phyloP scores from a whole-genome alignment of 805 yeast genomes.

The Sungouiella thailandica region DNA sequence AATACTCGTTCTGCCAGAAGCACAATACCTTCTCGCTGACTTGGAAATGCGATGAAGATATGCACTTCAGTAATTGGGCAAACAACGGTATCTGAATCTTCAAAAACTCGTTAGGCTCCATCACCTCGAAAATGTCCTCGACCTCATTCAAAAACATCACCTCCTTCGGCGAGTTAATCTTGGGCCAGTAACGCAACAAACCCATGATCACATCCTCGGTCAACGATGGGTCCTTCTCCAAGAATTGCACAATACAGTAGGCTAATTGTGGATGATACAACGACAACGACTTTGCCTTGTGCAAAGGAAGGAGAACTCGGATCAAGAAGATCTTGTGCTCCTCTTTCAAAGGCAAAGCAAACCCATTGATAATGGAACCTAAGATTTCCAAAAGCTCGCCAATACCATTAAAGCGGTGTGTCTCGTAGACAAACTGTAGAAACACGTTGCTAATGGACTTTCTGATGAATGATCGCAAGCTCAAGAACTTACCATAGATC shows the following conservation, averaged over 20 bases:
- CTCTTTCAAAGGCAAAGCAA: conserved; percentile 94
- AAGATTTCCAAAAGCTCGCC: conserved; percentile 92
- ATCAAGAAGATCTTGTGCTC: conserved; percentile 91
- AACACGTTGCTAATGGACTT: conserved; percentile 90
- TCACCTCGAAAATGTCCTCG: conserved; percentile 94
- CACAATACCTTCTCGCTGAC: conserved; percentile 92
- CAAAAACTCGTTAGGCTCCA: conserved; percentile 88
- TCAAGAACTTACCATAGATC: conserved; percentile 90
- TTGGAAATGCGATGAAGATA: conserved; percentile 93
- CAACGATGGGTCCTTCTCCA: conserved; percentile 87
- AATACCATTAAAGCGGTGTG: conserved; percentile 92
- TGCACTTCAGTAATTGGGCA: conserved; percentile 91
- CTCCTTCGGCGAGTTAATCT: conserved; percentile 90
- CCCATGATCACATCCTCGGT: conserved; percentile 98
- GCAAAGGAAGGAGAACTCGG: conserved; percentile 84
- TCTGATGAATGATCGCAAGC: conserved; percentile 84
- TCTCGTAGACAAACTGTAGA: conserved; percentile 88
- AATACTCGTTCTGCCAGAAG: conserved; percentile 93
- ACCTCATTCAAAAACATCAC: conserved; percentile 93
- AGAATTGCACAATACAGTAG: conserved; percentile 92
- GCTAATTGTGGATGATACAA: conserved; percentile 96
- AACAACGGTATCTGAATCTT: conserved; percentile 90
- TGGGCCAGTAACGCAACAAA: conserved; percentile 92
- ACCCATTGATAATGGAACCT: conserved; percentile 95
- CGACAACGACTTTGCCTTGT: conserved; percentile 83